Conservation (phyloP, 23 red algal genomes). For the Gracilaria domingensis region DNA sequence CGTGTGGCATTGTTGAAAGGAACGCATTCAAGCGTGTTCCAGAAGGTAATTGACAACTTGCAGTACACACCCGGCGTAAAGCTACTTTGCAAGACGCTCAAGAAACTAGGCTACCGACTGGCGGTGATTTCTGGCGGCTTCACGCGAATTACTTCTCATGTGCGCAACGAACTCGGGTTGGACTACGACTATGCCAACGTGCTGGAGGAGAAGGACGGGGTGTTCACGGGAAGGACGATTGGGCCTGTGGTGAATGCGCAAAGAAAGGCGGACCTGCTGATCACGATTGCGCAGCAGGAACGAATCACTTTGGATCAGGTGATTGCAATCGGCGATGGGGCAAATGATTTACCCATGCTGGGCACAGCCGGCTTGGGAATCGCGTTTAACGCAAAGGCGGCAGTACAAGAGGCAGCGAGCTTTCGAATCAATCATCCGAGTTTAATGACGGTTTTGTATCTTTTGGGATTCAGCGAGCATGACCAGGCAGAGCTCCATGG, state of each 20-base stretch:
- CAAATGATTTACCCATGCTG: slow-evolving; percentile 96
- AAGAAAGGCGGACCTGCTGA: slow-evolving; percentile 95
- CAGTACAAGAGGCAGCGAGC: slow-evolving; percentile 93
- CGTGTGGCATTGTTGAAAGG: slow-evolving; percentile 84
- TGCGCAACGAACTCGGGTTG: slow-evolving; percentile 79
- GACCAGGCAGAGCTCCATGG: slow-evolving; percentile 84
- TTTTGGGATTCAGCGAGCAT: slow-evolving; percentile 93
- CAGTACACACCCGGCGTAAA: slow-evolving; percentile 90
- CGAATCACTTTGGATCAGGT: slow-evolving; percentile 85
- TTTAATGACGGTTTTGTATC: slow-evolving; percentile 85
- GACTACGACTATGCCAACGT: slow-evolving; percentile 95
- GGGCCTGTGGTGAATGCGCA: slow-evolving; percentile 95
- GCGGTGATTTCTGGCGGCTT: slow-evolving; percentile 98
- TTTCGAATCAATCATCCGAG: slow-evolving; percentile 93
- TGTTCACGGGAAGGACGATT: slow-evolving; percentile 89
- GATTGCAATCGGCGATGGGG: slow-evolving; percentile 95
- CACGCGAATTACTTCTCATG: slow-evolving; percentile 85
- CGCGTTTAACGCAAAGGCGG: slow-evolving; percentile 98
- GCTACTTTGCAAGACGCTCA: slow-evolving; percentile 81
- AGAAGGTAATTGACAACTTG: slow-evolving; percentile 92
- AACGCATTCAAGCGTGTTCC: slow-evolving; percentile 77
- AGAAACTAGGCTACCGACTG: slow-evolving; percentile 92
- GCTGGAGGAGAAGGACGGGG: slow-evolving; percentile 87
- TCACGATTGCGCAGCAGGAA: slow-evolving; percentile 97
- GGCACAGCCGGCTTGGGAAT: slow-evolving; percentile 93